A percentile compares a stretch with the other conserved stretches of the same genome.
Conservation (phyloP, 164 flowering plant species). For the Protea cynaroides region DNA sequence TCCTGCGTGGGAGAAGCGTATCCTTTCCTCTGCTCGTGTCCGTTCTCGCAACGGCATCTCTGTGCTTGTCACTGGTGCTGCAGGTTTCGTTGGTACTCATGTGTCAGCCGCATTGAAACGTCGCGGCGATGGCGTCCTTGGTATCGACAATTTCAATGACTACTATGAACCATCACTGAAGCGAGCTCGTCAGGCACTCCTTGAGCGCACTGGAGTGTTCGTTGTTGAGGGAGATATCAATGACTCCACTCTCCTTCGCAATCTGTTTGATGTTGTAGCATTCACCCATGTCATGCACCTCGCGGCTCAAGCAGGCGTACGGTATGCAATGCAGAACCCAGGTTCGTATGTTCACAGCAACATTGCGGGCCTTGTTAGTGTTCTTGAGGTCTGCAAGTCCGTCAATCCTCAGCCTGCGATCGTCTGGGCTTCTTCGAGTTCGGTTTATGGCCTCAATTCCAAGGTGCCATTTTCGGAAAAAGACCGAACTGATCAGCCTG, state of each 20-base stretch:
- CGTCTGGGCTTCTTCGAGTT: conserved; percentile 92
- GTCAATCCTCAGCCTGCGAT: conserved; percentile 87
- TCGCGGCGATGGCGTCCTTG: conserved; percentile 87
- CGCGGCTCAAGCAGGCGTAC: conserved; percentile 94
- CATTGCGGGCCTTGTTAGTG: conserved; percentile 74
- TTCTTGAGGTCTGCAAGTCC: conserved; percentile 75
- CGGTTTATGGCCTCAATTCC: conserved; percentile 82
- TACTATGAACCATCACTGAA: conserved; percentile 78
- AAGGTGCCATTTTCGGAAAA: conserved; percentile 83
- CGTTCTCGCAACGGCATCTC: conserved; percentile 53
- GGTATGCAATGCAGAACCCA: conserved; percentile 94
- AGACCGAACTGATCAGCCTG: conserved; percentile 91
- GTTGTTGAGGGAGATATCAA: conserved; percentile 92
- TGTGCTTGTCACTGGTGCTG: conserved; percentile 90
- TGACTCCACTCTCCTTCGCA: conserved; percentile 47
- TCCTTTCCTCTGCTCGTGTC: conserved; percentile 56
- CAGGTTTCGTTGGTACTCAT: conserved; percentile 89
- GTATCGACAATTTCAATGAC: conserved; percentile 76
- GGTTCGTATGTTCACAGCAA: conserved; percentile 85
- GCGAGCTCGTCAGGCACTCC: conserved; percentile 63
- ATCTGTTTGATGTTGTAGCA: conserved; percentile 69
- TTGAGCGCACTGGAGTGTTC: conserved; percentile 64
- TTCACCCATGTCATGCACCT: conserved; percentile 91
- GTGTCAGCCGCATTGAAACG: conserved; percentile 70
- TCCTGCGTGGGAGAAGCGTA: conserved; percentile 63